Base-by-base conservation (phyloP, 805 yeast species). In the Saccharomycopsis selenospora region DNA sequence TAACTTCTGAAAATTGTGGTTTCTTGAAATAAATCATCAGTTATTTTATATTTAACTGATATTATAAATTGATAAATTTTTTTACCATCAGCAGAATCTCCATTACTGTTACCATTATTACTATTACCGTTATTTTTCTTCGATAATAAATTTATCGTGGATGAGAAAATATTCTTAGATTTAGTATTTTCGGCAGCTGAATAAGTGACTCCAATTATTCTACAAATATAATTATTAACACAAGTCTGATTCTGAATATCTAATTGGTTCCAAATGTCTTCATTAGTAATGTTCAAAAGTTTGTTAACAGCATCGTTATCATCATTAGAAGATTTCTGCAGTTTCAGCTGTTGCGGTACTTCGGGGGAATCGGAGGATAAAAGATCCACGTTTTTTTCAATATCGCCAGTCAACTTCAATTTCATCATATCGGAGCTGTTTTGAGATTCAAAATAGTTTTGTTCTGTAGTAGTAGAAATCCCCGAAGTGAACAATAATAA, bases 401-500 rank as follows among this genome's bases (percentile, higher is more conserved):
- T 57, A 65, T 72, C 7, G 68, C 56, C 45, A 68, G 55, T 28
- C 61, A 61, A 40, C 64, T 67, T 14, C 68, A 47, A 23, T 63
- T 55, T 40, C 63, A 57, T 42, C 8, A 63, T 48, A 11, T 55
- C 60, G 14, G 57, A 55, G 42, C 68, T 66, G 45, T 64, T 66
- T n/a, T 59, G 56, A 26, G 61, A 65, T 22, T 54, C 50, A 48
- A 65, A 70, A 55, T 83, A 84, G 8, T 59, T 64, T 13, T 71
- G 57, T 56, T 85, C 91, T 48, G 77, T 70, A 1, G 66, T 61
- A 2, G 90, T 77, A 3, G 80, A 78, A 13, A 90, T 60, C 29
- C 89, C 84, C 0, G 95, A 82, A 56, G 85, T 86, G 66, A 79
- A 85, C 54, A 87, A 70, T 59, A 88, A 67, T 24, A 85, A 64